Conservation (phyloP, 2,329 filamentous ascomycete species). For the Sclerotinia subarctica region DNA sequence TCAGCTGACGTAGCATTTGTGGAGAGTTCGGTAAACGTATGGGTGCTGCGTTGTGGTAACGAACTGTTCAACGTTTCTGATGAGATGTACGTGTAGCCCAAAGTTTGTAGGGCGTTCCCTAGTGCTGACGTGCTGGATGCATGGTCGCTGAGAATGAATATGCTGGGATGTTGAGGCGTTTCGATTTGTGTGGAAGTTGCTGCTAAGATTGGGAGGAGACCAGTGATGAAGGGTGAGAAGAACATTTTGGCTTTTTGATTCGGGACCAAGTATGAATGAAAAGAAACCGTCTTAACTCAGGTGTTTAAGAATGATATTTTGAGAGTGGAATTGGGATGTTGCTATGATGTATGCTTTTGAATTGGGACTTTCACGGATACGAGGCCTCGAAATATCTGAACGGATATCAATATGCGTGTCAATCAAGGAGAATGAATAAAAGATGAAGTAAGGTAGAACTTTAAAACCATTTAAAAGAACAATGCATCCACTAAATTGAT, state of each 20-base stretch:
- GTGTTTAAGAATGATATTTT: neutral
- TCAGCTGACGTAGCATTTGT: neutral
- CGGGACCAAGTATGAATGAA: neutral
- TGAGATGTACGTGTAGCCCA: slow-evolving; percentile 12
- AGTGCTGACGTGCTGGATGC: slow-evolving; percentile 1
- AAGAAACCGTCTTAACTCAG: neutral
- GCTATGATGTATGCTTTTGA: neutral
- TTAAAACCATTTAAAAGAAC: neutral
- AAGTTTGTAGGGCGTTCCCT: slow-evolving; percentile 8
- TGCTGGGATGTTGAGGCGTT: neutral
- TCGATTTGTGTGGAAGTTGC: slow-evolving; percentile 16
- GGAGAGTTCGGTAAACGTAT: slow-evolving; percentile 7
- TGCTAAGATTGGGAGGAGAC: slow-evolving; percentile 14
- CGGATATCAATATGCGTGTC: neutral
- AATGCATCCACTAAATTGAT: neutral
- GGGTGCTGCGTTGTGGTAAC: slow-evolving; percentile 1
- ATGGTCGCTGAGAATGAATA: slow-evolving; percentile 17
- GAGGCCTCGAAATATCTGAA: neutral
- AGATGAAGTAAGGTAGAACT: neutral
- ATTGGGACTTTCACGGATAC: neutral
- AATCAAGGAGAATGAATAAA: neutral
- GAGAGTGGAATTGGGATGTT: neutral
- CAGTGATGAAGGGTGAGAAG: slow-evolving; percentile 17
- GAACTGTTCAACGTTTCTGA: slow-evolving; percentile 5
- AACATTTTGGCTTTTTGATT: slow-evolving; percentile 7